These are phyloP conservation scores for Pyrenophora graminea DNA, from an alignment of 2,329 filamentous ascomycete genomes.

Conservation along the genomic window DNA sequence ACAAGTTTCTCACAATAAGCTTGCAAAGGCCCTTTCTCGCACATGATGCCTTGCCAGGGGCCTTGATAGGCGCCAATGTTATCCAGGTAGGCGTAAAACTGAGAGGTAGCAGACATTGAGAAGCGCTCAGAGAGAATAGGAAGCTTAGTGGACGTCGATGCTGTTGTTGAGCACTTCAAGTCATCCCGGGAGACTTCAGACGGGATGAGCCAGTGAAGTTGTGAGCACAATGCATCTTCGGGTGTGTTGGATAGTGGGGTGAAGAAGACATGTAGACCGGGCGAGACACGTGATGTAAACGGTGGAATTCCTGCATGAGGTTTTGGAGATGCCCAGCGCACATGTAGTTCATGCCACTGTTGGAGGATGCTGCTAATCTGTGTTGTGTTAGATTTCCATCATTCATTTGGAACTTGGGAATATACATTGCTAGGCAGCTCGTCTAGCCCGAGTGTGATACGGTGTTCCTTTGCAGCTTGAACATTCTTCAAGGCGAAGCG, in stretches of 20 bases:
- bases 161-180: conserved; percentile 59
- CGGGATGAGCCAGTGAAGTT: conserved; percentile 53
- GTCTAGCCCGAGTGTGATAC: conserved; percentile 71
- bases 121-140: conserved; percentile 62
- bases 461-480: conserved; percentile 74
- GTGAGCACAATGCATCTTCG: conserved; percentile 56
- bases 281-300: conserved; percentile 73
- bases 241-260: conserved; percentile 57
- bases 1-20: conserved; percentile 56
- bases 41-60: conserved; percentile 60
- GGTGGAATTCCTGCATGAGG: conserved; percentile 67
- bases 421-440: conserved; percentile 72
- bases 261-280: conserved; percentile 81
- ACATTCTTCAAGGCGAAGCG: conserved; percentile 63
- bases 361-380: conserved; percentile 55
- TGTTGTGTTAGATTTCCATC: conserved; percentile 56
- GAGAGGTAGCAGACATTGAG: conserved; percentile 65
- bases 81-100: conserved; percentile 71
- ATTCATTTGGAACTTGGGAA: background rate
- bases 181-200: conserved; percentile 55
- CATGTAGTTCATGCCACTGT: conserved; percentile 71
- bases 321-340: conserved; percentile 73
- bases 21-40: conserved; percentile 37
- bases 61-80: conserved; percentile 59
- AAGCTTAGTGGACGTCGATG: conserved; percentile 66